These are phyloP conservation scores for Polygonum aviculare DNA, from an alignment of 148 eudicot species.

Conservation along the genomic window DNA sequence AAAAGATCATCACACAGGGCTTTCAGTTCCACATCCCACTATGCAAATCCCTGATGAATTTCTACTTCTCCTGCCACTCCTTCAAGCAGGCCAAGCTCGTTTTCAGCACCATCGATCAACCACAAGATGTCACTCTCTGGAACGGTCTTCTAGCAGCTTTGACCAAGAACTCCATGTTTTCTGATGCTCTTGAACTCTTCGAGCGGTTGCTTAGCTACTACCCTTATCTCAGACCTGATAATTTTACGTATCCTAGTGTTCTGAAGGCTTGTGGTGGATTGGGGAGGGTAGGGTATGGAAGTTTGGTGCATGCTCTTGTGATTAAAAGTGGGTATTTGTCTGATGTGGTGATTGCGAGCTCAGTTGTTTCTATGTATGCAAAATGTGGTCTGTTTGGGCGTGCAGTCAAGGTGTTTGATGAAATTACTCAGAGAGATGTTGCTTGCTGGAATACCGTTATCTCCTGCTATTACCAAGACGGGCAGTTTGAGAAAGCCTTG, in stretches of 20 bases:
- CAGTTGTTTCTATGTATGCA: conserved; percentile 24
- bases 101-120: conserved; percentile 16
- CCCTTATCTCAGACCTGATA: conserved; percentile 24
- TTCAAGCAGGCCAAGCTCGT: conserved; percentile 20
- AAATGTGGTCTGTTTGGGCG: conserved; percentile 21
- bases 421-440: conserved; percentile 33
- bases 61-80: conserved; percentile 25
- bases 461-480: conserved; percentile 28
- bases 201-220: conserved; percentile 15
- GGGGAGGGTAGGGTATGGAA: conserved; percentile 17
- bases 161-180: conserved; percentile 26
- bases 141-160: conserved; percentile 25
- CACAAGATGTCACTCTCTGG: conserved; percentile 29
- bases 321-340: conserved; percentile 25
- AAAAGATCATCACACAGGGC: conserved; percentile 26
- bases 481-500: conserved; percentile 29
- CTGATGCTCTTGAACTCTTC: conserved; percentile 23
- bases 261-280: conserved; percentile 33
- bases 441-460: conserved; percentile 31
- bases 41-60: conserved; percentile 29
- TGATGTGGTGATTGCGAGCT: conserved; percentile 32
- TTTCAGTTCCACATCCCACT: conserved; percentile 23
- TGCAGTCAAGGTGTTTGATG: conserved; percentile 32
- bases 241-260: conserved; percentile 33
- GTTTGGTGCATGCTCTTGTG: conserved; percentile 21